These are phyloP conservation scores for Petrea volubilis DNA, from an alignment of 257 asterid species.

Conservation along the genomic window DNA sequence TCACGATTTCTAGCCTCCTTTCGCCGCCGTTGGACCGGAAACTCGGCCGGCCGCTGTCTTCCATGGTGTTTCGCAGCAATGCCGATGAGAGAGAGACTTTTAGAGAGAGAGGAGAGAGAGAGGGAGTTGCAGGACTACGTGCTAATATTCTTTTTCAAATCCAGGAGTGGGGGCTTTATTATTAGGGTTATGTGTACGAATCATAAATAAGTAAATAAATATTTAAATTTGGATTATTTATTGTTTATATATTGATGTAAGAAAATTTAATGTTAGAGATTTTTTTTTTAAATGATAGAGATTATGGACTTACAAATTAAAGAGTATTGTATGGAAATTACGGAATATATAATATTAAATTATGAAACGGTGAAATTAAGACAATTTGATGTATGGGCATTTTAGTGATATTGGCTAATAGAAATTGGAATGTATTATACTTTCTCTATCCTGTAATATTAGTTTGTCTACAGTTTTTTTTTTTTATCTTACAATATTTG, in stretches of 20 bases:
- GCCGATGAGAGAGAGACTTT: no score
- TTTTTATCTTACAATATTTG: no score
- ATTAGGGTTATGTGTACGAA: slow-evolving; percentile 22
- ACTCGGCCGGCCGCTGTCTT: slow-evolving; percentile 50
- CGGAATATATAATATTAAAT: no score
- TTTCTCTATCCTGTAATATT: no score
- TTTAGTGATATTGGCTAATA: no score
- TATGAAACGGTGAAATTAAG: no score
- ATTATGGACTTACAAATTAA: no score
- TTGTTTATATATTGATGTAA: background rate
- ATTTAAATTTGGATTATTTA: background rate
- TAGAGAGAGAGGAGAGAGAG: background rate
- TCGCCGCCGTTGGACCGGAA: slow-evolving; percentile 50
- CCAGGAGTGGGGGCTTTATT: slow-evolving; percentile 14
- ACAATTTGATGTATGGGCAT: no score
- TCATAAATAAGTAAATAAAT: background rate
- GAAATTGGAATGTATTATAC: no score
- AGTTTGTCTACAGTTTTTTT: no score
- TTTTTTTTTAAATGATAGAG: no score
- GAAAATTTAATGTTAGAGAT: background rate
- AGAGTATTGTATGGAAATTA: no score
- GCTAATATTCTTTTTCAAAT: slow-evolving; percentile 24
- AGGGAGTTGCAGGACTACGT: slow-evolving; percentile 16
- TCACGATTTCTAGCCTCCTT: slow-evolving; percentile 53
- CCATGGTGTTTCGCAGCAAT: slow-evolving; percentile 27